Percentiles rank a stretch among this genome's conserved stretches.
phyloP scores from a whole-genome alignment of 1,139 yeast genomes.

The Hemisphaericaspora xylanilytica region DNA sequence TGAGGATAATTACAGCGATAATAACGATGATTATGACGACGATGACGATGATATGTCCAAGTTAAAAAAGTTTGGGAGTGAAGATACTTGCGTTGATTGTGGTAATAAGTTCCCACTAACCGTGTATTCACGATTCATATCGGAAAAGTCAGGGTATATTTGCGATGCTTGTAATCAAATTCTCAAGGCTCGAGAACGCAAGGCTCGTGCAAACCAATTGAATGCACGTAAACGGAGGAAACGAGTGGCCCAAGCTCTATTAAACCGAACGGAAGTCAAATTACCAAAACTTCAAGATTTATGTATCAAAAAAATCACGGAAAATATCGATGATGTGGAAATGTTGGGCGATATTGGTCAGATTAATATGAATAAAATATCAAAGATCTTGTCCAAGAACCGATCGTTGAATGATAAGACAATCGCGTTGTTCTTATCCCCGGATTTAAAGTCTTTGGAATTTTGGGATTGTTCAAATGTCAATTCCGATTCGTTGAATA shows the following conservation, averaged over 20 bases:
- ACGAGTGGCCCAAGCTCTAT: slow-evolving; percentile 76
- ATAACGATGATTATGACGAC: slow-evolving; percentile 28
- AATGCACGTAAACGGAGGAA: slow-evolving; percentile 72
- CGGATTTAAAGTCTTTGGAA: slow-evolving; percentile 54
- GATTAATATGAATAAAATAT: slow-evolving; percentile 60
- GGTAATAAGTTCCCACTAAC: slow-evolving; percentile 54
- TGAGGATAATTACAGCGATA: slow-evolving; percentile 26
- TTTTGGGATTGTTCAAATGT: slow-evolving; percentile 93
- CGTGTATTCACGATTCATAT: slow-evolving; percentile 59
- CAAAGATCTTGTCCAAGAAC: slow-evolving; percentile 75
- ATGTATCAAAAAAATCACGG: slow-evolving; percentile 69
- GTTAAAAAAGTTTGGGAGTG: slow-evolving; percentile 43
- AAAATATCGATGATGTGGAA: slow-evolving; percentile 74
- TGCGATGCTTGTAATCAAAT: slow-evolving; percentile 64
- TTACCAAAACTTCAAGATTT: slow-evolving; percentile 77
- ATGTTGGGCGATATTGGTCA: slow-evolving; percentile 77
- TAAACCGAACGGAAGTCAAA: slow-evolving; percentile 63
- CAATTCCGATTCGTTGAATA: slow-evolving; percentile 59
- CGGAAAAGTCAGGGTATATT: slow-evolving; percentile 54
- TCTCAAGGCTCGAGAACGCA: slow-evolving; percentile 42
- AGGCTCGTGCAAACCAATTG: slow-evolving; percentile 49
- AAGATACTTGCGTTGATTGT: slow-evolving; percentile 59
- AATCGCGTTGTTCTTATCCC: slow-evolving; percentile 65
- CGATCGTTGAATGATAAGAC: slow-evolving; percentile 74
- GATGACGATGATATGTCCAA: slow-evolving; percentile 26